Conservation (phyloP, 2,329 filamentous ascomycete species). For the Pseudocercospora fijiensis region DNA sequence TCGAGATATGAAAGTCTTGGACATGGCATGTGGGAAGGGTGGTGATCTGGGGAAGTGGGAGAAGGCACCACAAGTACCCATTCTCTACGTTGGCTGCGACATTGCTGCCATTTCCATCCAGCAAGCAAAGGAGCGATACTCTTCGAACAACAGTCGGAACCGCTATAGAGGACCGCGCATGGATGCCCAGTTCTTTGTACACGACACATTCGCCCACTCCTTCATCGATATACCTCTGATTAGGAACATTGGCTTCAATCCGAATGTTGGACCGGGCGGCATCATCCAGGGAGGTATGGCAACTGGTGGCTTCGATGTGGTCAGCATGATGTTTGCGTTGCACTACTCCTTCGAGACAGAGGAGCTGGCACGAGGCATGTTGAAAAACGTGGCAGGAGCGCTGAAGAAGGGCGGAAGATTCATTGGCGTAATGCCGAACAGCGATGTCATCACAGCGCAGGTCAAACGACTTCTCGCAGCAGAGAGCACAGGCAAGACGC, state of each 20-base stretch:
- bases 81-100: constrained; percentile 90
- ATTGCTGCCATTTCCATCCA: constrained; percentile 89
- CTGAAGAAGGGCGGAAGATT: constrained; percentile 93
- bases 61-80: constrained; percentile 84
- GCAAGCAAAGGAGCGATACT: constrained; percentile 81
- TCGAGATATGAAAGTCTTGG: constrained; percentile 72
- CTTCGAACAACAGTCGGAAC: constrained; percentile 40
- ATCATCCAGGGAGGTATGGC: constrained; percentile 65
- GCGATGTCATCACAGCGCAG: constrained; percentile 77
- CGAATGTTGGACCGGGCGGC: constrained; percentile 60
- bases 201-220: constrained; percentile 87
- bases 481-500: constrained; percentile 43
- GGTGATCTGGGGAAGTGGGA: constrained; percentile 96
- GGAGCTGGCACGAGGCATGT: constrained; percentile 84
- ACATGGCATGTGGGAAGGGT: constrained; percentile 95
- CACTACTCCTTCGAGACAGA: constrained; percentile 97
- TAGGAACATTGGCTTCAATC: constrained; percentile 82
- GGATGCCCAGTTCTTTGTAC: constrained; percentile 82
- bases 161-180: constrained; percentile 45
- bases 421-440: constrained; percentile 95
- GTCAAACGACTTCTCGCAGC: constrained; percentile 74
- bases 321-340: constrained; percentile 99
- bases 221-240: constrained; percentile 80
- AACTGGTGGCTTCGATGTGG: constrained; percentile 84
- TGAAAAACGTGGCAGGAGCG: constrained; percentile 84